Conservation (phyloP, 495 filamentous ascomycete species). For the Wilcoxina mikolae region DNA sequence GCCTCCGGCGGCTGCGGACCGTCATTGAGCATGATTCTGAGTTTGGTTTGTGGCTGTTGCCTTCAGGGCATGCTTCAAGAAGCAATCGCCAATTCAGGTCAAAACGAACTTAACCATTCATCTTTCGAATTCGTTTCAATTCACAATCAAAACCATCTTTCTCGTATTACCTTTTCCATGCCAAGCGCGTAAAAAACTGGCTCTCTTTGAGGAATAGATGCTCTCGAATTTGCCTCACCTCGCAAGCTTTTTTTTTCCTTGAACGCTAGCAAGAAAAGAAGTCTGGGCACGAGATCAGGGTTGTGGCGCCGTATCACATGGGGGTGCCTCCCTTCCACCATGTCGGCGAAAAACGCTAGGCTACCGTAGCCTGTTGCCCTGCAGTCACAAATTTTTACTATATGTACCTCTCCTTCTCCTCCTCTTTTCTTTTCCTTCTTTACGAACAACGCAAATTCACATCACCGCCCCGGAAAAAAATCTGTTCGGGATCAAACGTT, state of each 20-base stretch:
- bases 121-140: no score
- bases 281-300: not conserved
- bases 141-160: no score
- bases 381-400: not conserved
- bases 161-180: no score
- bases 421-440: conserved; percentile 33
- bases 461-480: conserved; percentile 14
- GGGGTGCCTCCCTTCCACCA: not conserved
- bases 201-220: no score
- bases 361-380: not conserved
- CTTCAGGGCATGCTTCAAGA: no score
- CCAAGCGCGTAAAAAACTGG: no score
- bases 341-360: not conserved
- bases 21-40: no score
- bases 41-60: no score
- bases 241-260: not conserved
- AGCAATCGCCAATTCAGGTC: no score
- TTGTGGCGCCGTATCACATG: not conserved
- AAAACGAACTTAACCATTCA: no score
- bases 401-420: not conserved
- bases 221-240: no score
- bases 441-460: conserved; percentile 58
- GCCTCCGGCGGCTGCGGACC: not conserved
- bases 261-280: not conserved
- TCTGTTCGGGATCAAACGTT: conserved; percentile 8